Percentiles rank a stretch among this genome's conserved stretches.
phyloP scores from a whole-genome alignment of 768 basidiomycete genomes.

The Panaeolus papilionaceus region DNA sequence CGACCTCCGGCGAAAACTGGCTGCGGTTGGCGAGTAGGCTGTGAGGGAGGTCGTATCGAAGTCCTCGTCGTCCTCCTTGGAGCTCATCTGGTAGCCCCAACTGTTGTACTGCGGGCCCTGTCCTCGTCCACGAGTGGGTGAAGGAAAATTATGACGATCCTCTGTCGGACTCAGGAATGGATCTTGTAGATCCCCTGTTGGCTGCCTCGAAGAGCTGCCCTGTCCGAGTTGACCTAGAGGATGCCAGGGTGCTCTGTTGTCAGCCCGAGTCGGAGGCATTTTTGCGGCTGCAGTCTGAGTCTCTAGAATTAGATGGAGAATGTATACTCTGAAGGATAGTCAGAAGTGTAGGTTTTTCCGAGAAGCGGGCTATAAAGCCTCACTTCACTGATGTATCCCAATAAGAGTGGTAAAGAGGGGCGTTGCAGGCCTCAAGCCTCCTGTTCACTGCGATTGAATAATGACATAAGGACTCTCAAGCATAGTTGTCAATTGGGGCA shows the following conservation, averaged over 20 bases:
- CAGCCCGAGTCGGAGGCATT: not conserved
- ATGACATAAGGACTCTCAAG: not conserved
- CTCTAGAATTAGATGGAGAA: not conserved
- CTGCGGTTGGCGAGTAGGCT: not conserved
- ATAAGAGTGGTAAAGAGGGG: not conserved
- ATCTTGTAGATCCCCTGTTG: not conserved
- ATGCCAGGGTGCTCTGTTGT: not conserved
- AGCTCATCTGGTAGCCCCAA: not conserved
- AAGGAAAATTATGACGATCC: not conserved
- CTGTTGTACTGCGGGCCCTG: not conserved
- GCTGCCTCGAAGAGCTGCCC: slow-evolving; percentile 1
- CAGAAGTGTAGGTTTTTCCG: not conserved
- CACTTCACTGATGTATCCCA: not conserved
- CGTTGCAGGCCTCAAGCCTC: not conserved
- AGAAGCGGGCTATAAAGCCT: not conserved
- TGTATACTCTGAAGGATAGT: not conserved
- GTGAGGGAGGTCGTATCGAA: slow-evolving; percentile 1
- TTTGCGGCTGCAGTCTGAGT: too few relatives aligned
- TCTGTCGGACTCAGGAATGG: slow-evolving; percentile 5
- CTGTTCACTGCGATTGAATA: not conserved
- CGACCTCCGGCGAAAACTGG: not conserved
- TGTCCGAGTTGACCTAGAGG: not conserved
- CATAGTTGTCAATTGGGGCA: not conserved
- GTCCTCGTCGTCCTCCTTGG: not conserved
- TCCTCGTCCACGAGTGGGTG: not conserved